Conservation (phyloP, 805 yeast genomes). For the Grigorovia yakushimaensis region DNA sequence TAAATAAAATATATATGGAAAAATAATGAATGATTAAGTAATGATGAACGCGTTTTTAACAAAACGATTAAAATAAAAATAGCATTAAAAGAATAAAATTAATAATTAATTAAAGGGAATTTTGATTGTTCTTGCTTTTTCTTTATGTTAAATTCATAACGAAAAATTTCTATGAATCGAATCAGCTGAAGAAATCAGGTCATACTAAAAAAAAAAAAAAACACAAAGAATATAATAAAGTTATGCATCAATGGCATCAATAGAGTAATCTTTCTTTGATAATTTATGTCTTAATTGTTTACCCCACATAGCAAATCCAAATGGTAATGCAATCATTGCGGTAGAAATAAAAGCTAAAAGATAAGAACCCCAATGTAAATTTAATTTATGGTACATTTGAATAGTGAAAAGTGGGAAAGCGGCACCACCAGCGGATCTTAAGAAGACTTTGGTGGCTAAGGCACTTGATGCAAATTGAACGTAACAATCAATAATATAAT, state of each 20-base stretch:
- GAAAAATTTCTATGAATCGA: background rate
- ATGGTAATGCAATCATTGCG: constrained; percentile 68
- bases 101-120: background rate
- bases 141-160: background rate
- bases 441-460: constrained; percentile 69
- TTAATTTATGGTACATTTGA: constrained; percentile 68
- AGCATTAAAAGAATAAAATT: background rate
- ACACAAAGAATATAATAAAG: no score
- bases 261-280: constrained; percentile 57
- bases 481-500: constrained; percentile 85
- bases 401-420: constrained; percentile 76
- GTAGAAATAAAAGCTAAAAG: constrained; percentile 66
- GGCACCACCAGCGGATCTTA: constrained; percentile 79
- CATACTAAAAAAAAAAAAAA: no score
- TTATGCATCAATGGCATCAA: constrained; percentile 20
- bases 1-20: background rate
- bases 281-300: constrained; percentile 48
- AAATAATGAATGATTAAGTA: background rate
- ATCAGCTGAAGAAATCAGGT: no score
- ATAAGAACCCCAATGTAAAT: constrained; percentile 76
- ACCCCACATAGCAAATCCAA: constrained; percentile 62
- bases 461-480: constrained; percentile 75
- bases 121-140: background rate
- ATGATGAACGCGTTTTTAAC: background rate
- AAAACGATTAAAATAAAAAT: background rate